Conservation (phyloP, 768 basidiomycete species). For the Xerocomus potaroensis region DNA sequence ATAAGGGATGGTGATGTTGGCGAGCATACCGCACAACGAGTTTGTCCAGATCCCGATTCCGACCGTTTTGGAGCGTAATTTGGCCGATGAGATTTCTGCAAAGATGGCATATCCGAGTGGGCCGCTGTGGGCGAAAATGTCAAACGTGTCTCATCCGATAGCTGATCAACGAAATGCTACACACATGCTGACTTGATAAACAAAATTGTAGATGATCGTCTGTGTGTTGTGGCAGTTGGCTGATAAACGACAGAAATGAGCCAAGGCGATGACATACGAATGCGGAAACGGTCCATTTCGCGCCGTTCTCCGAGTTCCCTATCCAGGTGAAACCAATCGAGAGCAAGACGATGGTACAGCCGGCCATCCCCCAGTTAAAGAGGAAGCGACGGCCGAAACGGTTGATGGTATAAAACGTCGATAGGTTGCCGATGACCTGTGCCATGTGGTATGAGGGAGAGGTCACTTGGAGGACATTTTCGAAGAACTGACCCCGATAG, state of each 20-base stretch:
- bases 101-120: conserved; percentile 28
- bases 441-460: neutral
- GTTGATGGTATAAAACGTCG: conserved; percentile 25
- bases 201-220: conserved; percentile 31
- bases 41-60: conserved; percentile 24
- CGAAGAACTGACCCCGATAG: conserved; percentile 20
- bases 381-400: conserved; percentile 22
- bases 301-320: conserved; percentile 4
- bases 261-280: conserved; percentile 13
- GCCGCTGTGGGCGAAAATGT: conserved; percentile 12
- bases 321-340: conserved; percentile 29
- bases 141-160: neutral
- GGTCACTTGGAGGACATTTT: neutral
- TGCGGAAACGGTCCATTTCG: conserved; percentile 21
- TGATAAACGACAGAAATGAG: neutral
- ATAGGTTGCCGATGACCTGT: conserved; percentile 26
- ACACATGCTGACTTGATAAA: conserved; percentile 26
- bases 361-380: conserved; percentile 28
- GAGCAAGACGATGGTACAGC: conserved; percentile 19
- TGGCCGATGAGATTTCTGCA: conserved; percentile 27
- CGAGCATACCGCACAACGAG: conserved; percentile 23
- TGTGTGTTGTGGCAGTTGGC: conserved; percentile 1
- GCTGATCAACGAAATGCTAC: neutral
- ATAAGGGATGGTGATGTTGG: conserved; percentile 26
- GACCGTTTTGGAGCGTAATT: conserved; percentile 30